Evolutionary conservation across 2,329 filamentous ascomycete species (phyloP), one percentile per base, ranked within the genome.

Genomic region (Microsporum canis): DNA sequence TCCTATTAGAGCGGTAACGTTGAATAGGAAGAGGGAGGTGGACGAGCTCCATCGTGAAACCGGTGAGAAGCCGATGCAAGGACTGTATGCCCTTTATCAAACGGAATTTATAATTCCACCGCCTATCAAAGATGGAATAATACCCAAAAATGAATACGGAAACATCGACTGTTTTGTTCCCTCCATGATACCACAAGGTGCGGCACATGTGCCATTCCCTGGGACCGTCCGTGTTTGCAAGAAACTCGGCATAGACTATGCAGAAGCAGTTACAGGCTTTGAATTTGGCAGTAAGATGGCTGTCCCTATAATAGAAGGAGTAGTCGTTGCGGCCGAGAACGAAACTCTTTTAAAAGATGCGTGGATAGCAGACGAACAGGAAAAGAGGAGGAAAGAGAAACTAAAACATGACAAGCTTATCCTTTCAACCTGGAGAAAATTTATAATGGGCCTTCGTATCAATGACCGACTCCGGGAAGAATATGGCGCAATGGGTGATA

Each of bases 151-250:
- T 68, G 85, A 86, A 39, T 99, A 92, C 68, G 92, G 92, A 6
- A 99, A 99, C 66, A 97, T 99, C 64, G 94, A 99, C 71, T 84
- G 96, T 60, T 99, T 95, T 71, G 91, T 89, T 0, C 87, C 90
- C 43, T 91, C 89, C 64, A 97, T 99, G 94, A 86, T 95, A 31
- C 94, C 94, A 0, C 75, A 76, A 45, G 92, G 94, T 0, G 91
- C 91, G 1, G 82, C 88, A 0, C 94, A 99, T 71, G 80, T 97
- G 1, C 90, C 90, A 0, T 85, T 86, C 60, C 84, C 87, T 53
- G 89, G 89, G 0, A 87, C 86, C 0, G 85, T 87, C 36, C 85
- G 86, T 56, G 83, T 96, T 1, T 96, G 92, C 72, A 90, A 89
- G 71, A 86, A 88, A 63, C 78, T 99, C 0, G 84, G 84, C 3